Conservation (phyloP, 352 stramenopile genomes). For the Globisporangium megalacanthum region DNA sequence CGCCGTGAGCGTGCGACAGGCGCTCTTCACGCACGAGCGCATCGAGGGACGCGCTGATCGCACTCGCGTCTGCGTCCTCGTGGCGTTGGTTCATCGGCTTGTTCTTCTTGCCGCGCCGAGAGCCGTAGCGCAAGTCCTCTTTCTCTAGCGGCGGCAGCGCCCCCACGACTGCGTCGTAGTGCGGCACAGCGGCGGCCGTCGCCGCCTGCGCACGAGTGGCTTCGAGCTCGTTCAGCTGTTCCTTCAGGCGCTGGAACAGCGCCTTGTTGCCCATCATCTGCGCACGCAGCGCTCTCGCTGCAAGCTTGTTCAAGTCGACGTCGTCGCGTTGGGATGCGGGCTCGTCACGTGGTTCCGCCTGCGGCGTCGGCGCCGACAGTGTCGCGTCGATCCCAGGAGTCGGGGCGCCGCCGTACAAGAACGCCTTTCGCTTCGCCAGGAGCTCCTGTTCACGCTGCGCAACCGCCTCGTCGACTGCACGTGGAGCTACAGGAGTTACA, state of each 20-base stretch:
- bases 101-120: constrained; percentile 64
- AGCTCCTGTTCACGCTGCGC: constrained; percentile 30
- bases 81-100: constrained; percentile 7
- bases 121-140: constrained; percentile 56
- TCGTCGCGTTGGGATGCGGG: constrained; percentile 17
- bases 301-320: constrained; percentile 74
- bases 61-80: constrained; percentile 1
- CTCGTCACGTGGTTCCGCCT: no score
- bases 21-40: constrained; percentile 79
- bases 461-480: constrained; percentile 22
- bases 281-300: constrained; percentile 63
- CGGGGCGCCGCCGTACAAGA: constrained; percentile 45
- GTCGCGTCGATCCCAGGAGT: not conserved
- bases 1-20: constrained; percentile 36
- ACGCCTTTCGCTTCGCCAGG: constrained; percentile 44
- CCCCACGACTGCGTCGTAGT: constrained; percentile 51
- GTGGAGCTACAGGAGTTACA: not conserved
- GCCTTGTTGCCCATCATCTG: constrained; percentile 82
- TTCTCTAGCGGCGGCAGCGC: constrained; percentile 63
- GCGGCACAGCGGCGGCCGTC: constrained; percentile 32
- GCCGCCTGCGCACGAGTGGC: constrained; percentile 43
- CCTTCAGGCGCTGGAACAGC: constrained; percentile 66
- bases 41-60: constrained; percentile 38
- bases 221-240: constrained; percentile 80
- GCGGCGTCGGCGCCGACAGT: not conserved